Base-by-base conservation (phyloP, 2,329 filamentous ascomycete genomes). In the Stagonosporopsis vannaccii region DNA sequence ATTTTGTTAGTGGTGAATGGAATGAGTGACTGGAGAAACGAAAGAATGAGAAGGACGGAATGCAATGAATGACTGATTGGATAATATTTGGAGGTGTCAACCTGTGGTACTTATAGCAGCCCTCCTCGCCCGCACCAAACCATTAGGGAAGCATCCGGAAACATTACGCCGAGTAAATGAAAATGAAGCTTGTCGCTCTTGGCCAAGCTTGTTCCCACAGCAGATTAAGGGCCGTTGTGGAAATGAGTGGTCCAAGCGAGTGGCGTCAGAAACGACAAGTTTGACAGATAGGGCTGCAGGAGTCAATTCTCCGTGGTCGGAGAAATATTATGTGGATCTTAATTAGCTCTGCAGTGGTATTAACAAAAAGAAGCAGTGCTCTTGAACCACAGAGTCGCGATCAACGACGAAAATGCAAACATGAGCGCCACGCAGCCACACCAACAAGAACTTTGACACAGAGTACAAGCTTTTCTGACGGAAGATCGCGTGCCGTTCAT, bases 171-270 rank as follows among this genome's bases (percentile, higher is more conserved):
- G 32, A 51, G 47, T 42, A 48, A 37, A 37, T 51, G 32, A 20
- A 22, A 23, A 39, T 37, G 45, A 68, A 63, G 67, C 66, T 71
- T 70, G 65, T 65, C 59, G 12, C 51, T 60, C 65, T 70, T 52
- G 65, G 69, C 65, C 56, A 65, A 54, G 65, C 67, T 72, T 69
- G 65, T 60, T 54, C 59, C 25, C 30, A 59, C 56, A 28, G 45
- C 32, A 58, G 56, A 70, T 67, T 64, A 66, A 69, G 52, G 61
- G 59, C 53, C 33, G 41, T 43, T 49, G 42, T 46, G 53, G 53
- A 56, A 56, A 56, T 53, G 60, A 64, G 56, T 20, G 45, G 60
- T 19, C 51, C 39, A 51, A 48, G 57, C 56, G 43, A 26, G 50
- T 60, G 54, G 61, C 53, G 44, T 33, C 40, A 7, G 23, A 17